Evolutionary conservation across 2,329 filamentous ascomycete species (phyloP).

Genomic region (Anisogramma anomala): DNA sequence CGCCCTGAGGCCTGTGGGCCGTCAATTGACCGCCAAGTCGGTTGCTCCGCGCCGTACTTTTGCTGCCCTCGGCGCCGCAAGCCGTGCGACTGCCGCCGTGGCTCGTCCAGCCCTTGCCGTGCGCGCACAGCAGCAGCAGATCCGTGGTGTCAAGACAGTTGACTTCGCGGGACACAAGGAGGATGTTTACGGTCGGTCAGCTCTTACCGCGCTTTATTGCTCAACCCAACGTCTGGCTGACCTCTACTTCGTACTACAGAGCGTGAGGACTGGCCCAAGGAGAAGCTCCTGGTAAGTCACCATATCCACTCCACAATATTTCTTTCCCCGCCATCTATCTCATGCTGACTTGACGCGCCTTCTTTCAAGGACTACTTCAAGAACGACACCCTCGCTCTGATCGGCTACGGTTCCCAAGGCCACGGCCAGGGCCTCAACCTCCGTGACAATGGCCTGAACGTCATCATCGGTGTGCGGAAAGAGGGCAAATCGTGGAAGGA

Average conservation of each 20-base stretch:
- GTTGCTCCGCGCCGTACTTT: constrained; percentile 52
- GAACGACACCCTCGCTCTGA: constrained; percentile 96
- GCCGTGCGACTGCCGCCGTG: constrained; percentile 39
- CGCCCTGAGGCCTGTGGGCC: constrained; percentile 52
- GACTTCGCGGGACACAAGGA: constrained; percentile 96
- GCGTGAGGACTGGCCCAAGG: constrained; percentile 94
- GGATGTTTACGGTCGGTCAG: constrained; percentile 73
- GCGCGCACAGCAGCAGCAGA: constrained; percentile 43
- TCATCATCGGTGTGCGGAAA: constrained; percentile 98
- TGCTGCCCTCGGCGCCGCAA: constrained; percentile 41
- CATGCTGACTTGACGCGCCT: constrained; percentile 7
- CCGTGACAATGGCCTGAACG: constrained; percentile 98
- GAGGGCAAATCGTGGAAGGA: constrained; percentile 98
- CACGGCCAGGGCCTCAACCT: constrained; percentile 99
- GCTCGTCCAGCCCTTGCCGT: constrained; percentile 37
- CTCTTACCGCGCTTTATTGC: constrained; percentile 5
- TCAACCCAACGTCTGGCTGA: constrained; percentile 7
- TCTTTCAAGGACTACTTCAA: constrained; percentile 85
- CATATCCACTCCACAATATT: constrained; percentile 10
- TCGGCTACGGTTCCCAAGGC: constrained; percentile 95
- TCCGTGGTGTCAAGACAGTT: constrained; percentile 92
- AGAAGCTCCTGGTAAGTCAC: constrained; percentile 83
- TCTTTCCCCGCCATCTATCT: constrained; percentile 14
- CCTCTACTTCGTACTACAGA: constrained; percentile 41
- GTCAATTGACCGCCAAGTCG: constrained; percentile 49